Evolutionary conservation across 2,329 filamentous ascomycete species (phyloP).

Genomic region (Aureobasidium leucospermi): DNA sequence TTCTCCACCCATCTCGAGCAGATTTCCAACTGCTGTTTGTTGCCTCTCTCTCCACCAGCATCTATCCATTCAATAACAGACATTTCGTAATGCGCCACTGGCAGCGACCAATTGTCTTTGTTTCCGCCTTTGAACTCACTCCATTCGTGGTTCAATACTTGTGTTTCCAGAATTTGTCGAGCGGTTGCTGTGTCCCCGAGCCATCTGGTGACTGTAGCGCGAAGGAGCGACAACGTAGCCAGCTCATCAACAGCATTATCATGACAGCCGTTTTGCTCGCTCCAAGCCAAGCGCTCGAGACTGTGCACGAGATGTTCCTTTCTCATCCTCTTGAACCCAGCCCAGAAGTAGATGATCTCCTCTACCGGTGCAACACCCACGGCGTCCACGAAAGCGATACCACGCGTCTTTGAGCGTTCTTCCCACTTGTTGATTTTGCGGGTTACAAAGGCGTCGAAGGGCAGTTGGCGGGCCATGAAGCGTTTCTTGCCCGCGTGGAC

Average conservation of each 20-base stretch:
- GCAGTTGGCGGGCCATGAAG: conserved; percentile 82
- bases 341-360: conserved; percentile 95
- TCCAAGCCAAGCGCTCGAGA: conserved; percentile 35
- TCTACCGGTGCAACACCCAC: conserved; percentile 72
- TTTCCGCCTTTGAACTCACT: conserved; percentile 50
- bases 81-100: conserved; percentile 79
- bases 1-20: conserved; percentile 60
- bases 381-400: conserved; percentile 67
- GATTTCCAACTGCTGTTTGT: conserved; percentile 46
- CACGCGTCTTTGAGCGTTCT: conserved; percentile 59
- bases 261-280: conserved; percentile 50
- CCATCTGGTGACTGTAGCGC: conserved; percentile 58
- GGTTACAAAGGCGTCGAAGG: conserved; percentile 78
- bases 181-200: conserved; percentile 54
- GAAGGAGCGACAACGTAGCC: conserved; percentile 59
- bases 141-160: conserved; percentile 55
- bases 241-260: conserved; percentile 51
- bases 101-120: conserved; percentile 63
- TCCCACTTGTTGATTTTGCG: conserved; percentile 89
- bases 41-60: conserved; percentile 31
- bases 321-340: conserved; percentile 76
- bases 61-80: conserved; percentile 75
- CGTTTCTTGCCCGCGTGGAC: conserved; percentile 73
- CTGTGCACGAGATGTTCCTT: conserved; percentile 54
- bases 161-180: conserved; percentile 51